Percentiles rank a stretch among this genome's conserved stretches.
Evolutionary conservation across 495 filamentous ascomycete genomes (phyloP).

Genomic region (Alectoria sarmentosa): DNA sequence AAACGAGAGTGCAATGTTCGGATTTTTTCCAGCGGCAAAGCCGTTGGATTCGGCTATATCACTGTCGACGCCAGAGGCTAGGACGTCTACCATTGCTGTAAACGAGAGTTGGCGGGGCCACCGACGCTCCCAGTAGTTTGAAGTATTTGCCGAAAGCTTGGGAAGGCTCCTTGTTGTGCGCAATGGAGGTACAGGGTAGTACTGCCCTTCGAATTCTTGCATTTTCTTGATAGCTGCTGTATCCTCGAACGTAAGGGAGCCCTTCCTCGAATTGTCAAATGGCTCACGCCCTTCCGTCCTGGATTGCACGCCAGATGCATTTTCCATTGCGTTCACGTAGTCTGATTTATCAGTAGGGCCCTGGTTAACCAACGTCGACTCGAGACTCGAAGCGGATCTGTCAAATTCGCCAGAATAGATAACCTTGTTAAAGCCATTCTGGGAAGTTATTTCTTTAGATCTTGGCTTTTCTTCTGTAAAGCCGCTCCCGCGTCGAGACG

Average conservation of each 20-base stretch:
- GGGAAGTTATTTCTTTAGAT: background rate
- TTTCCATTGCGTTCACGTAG: constrained; percentile 7
- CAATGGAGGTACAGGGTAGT: constrained; percentile 27
- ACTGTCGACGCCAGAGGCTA: constrained; percentile 22
- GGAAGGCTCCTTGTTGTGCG: constrained; percentile 42
- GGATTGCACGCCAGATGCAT: constrained; percentile 14
- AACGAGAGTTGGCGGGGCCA: constrained; percentile 85
- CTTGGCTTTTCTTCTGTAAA: constrained; percentile 7
- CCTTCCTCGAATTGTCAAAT: constrained; percentile 4
- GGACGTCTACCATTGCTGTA: constrained; percentile 76
- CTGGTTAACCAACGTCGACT: background rate
- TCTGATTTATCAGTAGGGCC: background rate
- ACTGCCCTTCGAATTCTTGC: constrained; percentile 16
- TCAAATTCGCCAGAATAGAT: constrained; percentile 6
- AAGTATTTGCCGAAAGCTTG: constrained; percentile 25
- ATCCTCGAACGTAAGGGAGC: constrained; percentile 13
- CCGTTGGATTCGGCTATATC: constrained; percentile 26
- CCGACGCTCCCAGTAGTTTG: constrained; percentile 45
- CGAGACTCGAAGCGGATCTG: constrained; percentile 21
- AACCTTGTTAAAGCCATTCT: background rate
- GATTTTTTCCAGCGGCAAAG: constrained; percentile 30
- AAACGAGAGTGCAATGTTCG: constrained; percentile 34
- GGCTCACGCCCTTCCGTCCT: constrained; percentile 15
- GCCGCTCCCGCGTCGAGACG: constrained; percentile 18
- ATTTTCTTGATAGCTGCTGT: constrained; percentile 18